phyloP scores from a whole-genome alignment of 805 yeast species.

The Myxozyma udenii region DNA sequence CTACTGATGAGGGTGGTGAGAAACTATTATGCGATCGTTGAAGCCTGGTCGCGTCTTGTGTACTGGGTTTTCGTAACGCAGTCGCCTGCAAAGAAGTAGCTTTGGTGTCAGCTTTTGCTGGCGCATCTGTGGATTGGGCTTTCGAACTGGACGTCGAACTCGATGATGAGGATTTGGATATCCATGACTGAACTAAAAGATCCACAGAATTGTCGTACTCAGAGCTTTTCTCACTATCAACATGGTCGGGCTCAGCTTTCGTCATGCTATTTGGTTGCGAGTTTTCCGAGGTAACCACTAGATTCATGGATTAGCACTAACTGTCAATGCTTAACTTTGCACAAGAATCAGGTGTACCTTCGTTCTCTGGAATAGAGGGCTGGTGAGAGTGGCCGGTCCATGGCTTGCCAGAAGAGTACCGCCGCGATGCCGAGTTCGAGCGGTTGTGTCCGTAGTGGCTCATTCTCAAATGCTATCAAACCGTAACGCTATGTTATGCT shows the following conservation, averaged over 20 bases:
- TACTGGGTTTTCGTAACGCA: too few relatives aligned
- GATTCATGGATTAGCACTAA: too few relatives aligned
- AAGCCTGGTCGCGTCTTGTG: too few relatives aligned
- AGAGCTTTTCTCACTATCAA: not conserved
- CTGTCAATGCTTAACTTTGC: too few relatives aligned
- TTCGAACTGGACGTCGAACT: not conserved
- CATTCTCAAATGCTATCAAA: too few relatives aligned
- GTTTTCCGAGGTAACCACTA: not conserved
- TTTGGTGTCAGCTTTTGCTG: too few relatives aligned
- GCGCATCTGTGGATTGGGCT: too few relatives aligned
- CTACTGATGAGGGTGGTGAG: too few relatives aligned
- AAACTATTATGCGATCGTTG: too few relatives aligned
- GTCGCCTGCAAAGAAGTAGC: too few relatives aligned
- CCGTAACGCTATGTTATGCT: too few relatives aligned
- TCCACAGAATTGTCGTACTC: constrained; percentile 22
- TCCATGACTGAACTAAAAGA: constrained; percentile 20
- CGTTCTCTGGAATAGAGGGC: constrained; percentile 27
- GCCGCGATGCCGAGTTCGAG: constrained; percentile 18
- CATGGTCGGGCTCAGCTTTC: not conserved
- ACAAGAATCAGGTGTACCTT: constrained; percentile 5
- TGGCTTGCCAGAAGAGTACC: constrained; percentile 17
- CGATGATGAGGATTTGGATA: constrained; percentile 6
- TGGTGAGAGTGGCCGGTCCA: constrained; percentile 19
- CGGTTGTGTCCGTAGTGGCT: constrained; percentile 5
- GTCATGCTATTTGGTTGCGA: not conserved